Conservation (phyloP, 257 asterid genomes). For the Agastache rugosa region DNA sequence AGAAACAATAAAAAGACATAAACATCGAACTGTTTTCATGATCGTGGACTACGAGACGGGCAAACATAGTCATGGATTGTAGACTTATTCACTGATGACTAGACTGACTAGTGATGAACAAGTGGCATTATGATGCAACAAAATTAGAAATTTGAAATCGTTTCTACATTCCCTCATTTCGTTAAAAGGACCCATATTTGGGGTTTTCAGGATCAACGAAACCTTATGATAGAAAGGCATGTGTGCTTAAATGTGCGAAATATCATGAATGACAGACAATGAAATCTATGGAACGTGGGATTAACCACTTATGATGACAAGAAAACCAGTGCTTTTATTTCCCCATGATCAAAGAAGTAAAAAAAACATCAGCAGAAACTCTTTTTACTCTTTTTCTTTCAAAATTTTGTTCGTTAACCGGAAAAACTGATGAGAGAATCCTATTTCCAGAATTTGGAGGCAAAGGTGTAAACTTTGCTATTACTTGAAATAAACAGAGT, state of each 20-base stretch:
- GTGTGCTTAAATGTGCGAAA: not conserved
- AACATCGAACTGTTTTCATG: not conserved
- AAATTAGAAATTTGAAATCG: not conserved
- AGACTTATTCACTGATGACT: not conserved
- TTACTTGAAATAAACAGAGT: not conserved
- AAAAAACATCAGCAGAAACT: not conserved
- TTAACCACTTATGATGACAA: not conserved
- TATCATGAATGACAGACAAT: not conserved
- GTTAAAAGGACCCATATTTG: not conserved
- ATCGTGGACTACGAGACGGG: conserved; percentile 12
- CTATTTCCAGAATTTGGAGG: not conserved
- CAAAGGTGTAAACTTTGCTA: not conserved
- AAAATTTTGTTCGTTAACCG: not conserved
- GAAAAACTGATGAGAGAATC: not conserved
- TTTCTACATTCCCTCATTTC: not conserved
- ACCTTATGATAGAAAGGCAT: not conserved
- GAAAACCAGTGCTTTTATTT: not conserved
- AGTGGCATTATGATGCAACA: not conserved
- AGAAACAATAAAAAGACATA: conserved; percentile 16
- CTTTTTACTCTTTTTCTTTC: not conserved
- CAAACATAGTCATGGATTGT: conserved; percentile 7
- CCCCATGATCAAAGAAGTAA: conserved; percentile 17
- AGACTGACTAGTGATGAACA: not conserved
- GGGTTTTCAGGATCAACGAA: not conserved
- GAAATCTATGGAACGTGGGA: not conserved